These are phyloP conservation scores for Rosa multiflora DNA, from an alignment of 306 rosid species.

Conservation along the genomic window DNA sequence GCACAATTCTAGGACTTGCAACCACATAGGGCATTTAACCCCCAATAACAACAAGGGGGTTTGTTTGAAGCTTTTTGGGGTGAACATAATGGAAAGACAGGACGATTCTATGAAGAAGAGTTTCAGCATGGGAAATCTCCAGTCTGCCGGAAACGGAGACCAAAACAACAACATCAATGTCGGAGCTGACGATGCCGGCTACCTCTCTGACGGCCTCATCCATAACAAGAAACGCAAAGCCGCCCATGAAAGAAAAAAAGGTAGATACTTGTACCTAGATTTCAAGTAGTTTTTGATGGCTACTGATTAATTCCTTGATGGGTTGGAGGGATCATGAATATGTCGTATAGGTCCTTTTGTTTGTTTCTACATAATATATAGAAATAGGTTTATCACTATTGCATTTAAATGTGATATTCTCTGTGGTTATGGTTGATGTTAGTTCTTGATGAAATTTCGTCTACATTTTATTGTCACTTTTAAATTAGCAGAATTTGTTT, in stretches of 20 bases:
- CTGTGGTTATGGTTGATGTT: neutral
- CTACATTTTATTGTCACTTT: neutral
- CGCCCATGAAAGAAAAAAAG: conserved; percentile 45
- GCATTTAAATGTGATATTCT: neutral
- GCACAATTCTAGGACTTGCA: conserved; percentile 42
- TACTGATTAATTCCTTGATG: neutral
- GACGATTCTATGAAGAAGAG: conserved; percentile 37
- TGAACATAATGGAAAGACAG: conserved; percentile 33
- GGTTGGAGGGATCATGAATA: neutral
- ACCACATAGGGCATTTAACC: conserved; percentile 7
- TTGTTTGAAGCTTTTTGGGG: conserved; percentile 56
- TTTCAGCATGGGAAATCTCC: conserved; percentile 39
- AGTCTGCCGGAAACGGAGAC: conserved; percentile 1
- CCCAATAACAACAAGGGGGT: neutral
- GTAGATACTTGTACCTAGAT: conserved; percentile 14
- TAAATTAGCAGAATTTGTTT: neutral
- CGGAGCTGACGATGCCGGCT: conserved; percentile 32
- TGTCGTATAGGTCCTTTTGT: neutral
- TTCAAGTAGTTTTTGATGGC: neutral
- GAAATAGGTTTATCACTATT: neutral
- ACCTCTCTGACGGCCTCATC: conserved; percentile 45
- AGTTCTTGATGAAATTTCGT: neutral
- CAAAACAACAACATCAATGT: conserved; percentile 5
- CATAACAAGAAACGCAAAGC: conserved; percentile 33
- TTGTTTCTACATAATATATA: neutral